Conservation (phyloP, 345 rosid genomes). For the Citrus trifoliata region DNA sequence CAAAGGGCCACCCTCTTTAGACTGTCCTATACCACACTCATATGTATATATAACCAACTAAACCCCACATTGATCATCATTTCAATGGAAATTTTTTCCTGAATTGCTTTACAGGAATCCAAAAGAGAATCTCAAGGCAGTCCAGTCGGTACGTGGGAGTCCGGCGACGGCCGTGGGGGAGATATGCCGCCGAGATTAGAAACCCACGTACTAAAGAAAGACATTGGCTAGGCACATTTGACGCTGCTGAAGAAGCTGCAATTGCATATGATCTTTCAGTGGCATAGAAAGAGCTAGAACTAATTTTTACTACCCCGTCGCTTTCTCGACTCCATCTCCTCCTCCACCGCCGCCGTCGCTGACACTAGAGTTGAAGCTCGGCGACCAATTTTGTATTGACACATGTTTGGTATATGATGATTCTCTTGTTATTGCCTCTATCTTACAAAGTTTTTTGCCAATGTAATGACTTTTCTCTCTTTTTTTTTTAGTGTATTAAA, state of each 20-base stretch:
- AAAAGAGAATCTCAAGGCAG: conserved; percentile 24
- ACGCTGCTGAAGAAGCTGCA: conserved; percentile 35
- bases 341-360: not conserved
- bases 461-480: not conserved
- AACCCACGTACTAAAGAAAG: conserved; percentile 27
- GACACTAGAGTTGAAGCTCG: not conserved
- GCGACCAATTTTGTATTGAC: conserved; percentile 5
- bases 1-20: not conserved
- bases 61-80: too few species aligned
- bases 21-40: not conserved
- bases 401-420: conserved; percentile 5
- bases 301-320: conserved; percentile 23
- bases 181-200: conserved; percentile 28
- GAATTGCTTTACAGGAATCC: conserved; percentile 24
- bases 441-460: conserved; percentile 29
- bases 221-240: conserved; percentile 32
- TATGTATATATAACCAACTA: not conserved
- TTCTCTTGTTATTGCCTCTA: conserved; percentile 28
- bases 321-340: not conserved
- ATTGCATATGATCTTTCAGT: conserved; percentile 28
- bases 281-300: conserved; percentile 27
- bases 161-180: conserved; percentile 28
- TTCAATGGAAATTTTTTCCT: conserved; percentile 23
- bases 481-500: too few species aligned
- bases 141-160: conserved; percentile 29